phyloP scores from a whole-genome alignment of 371 early-diverging fungal genomes.

The Mortierella sp. region DNA sequence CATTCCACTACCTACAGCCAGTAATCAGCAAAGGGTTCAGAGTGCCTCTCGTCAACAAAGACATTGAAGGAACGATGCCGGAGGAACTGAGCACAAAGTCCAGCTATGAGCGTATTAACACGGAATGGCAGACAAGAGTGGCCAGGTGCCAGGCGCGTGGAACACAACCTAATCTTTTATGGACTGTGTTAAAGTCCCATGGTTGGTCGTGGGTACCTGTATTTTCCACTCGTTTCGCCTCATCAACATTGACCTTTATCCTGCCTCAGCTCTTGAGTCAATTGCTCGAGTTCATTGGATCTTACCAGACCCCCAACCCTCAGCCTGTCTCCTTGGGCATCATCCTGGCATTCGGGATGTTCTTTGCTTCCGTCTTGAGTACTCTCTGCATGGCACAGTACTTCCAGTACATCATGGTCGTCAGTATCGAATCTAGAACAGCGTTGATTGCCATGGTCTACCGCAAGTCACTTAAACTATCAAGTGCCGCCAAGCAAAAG shows the following conservation, averaged over 20 bases:
- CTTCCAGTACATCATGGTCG: conserved; percentile 36
- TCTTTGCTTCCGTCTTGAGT: conserved; percentile 38
- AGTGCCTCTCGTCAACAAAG: conserved; percentile 31
- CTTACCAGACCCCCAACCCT: conserved; percentile 16
- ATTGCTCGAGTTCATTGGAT: conserved; percentile 26
- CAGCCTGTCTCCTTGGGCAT: conserved; percentile 43
- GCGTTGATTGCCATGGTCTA: conserved; percentile 65
- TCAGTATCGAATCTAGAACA: conserved; percentile 60
- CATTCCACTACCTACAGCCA: conserved; percentile 47
- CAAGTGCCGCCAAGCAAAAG: conserved; percentile 61
- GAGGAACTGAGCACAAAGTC: conserved; percentile 24
- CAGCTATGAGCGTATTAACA: conserved; percentile 30
- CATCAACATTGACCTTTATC: conserved; percentile 42
- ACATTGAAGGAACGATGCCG: conserved; percentile 52
- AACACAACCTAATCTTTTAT: conserved; percentile 32
- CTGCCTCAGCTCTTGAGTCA: conserved; percentile 40
- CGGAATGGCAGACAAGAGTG: conserved; percentile 26
- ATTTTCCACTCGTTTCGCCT: conserved; percentile 24
- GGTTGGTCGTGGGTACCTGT: conserved; percentile 33
- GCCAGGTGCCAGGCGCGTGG: conserved; percentile 32
- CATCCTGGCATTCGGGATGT: conserved; percentile 54
- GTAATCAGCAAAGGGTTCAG: conserved; percentile 35
- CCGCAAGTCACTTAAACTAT: conserved; percentile 66
- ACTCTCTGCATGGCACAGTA: conserved; percentile 53
- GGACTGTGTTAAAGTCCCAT: conserved; percentile 23